Base-by-base conservation (phyloP, 2,329 filamentous ascomycete species). In the Lecanicillium sp. region DNA sequence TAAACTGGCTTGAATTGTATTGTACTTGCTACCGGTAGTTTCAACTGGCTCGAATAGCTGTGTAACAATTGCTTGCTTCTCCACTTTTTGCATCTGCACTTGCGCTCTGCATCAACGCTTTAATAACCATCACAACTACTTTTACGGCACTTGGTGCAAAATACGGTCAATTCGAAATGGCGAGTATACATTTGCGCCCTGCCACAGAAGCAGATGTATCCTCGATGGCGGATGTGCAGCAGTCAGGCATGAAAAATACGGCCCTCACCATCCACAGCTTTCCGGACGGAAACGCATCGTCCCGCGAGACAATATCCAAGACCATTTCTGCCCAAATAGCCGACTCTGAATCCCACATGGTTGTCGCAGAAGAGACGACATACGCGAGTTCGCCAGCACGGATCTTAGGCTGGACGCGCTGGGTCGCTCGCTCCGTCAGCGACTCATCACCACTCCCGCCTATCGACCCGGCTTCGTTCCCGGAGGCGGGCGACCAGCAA, bases 381-480 rank as follows among this genome's bases (percentile, higher is more conserved):
- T 46, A 2, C 10, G 11, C 23, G 8, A 48, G 44, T 30, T 10
- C 10, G 33, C 37, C 12, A 49, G 44, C 1, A 29, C 14, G 39
- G 5, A 57, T 64, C 23, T 43, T 63, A 12, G 67, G 65, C 4
- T 68, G 60, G 58, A 55, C 57, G 7, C 60, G 60, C 23, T 71
- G 66, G 66, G 60, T 56, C 8, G 26, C 26, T 12, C 26, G 26
- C 26, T 12, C 7, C 26, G 26, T 29, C 26, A n/a, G n/a, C n/a
- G 26, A 29, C 26, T 7, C 26, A 12, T 29, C 26, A 12, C 12
- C 26, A 12, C 26, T 12, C 26, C 26, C 26, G 7, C 26, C 7
- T 12, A 12, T 29, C 7, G 26, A 29, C 26, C 26, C 26, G 26
- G 26, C 7, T 7, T 49, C 59, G 12, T 63, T 57, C 38, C 58